These are phyloP conservation scores for Helianthus tuberosus DNA, from an alignment of 129 eudicot genomes.

Conservation along the genomic window DNA sequence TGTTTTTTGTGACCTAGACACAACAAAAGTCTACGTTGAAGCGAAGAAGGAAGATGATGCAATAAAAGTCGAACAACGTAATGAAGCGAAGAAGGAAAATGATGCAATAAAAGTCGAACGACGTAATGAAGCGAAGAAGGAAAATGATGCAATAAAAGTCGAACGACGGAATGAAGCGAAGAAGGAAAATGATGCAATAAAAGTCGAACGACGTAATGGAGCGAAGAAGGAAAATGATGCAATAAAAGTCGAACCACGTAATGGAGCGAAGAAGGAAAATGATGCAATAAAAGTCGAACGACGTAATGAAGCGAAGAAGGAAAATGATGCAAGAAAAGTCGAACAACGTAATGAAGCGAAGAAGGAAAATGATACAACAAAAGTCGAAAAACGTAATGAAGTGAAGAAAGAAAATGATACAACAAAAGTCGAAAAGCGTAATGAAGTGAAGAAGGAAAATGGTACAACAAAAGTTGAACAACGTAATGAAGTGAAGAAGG, in stretches of 20 bases:
- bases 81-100: slow-evolving; percentile 46
- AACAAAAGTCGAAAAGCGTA: slow-evolving; percentile 31
- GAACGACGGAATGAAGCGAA: too few species aligned
- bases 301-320: slow-evolving; percentile 23
- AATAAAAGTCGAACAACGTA: slow-evolving; percentile 32
- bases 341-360: slow-evolving; percentile 40
- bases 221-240: too few species aligned
- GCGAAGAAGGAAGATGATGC: slow-evolving; percentile 47
- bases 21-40: slow-evolving; percentile 29
- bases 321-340: slow-evolving; percentile 27
- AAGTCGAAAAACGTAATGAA: slow-evolving; percentile 31
- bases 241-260: too few species aligned
- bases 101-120: too few species aligned
- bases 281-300: slow-evolving; percentile 34
- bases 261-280: too few species aligned
- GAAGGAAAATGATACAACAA: slow-evolving; percentile 39
- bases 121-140: too few species aligned
- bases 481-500: slow-evolving; percentile 44
- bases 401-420: slow-evolving; percentile 47
- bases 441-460: slow-evolving; percentile 45
- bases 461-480: slow-evolving; percentile 34
- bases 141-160: too few species aligned
- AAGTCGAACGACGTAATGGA: too few species aligned
- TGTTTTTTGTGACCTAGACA: slow-evolving; percentile 32
- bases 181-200: too few species aligned